Base-by-base conservation (phyloP, 2,329 filamentous ascomycete genomes). In the Alternaria dauci region DNA sequence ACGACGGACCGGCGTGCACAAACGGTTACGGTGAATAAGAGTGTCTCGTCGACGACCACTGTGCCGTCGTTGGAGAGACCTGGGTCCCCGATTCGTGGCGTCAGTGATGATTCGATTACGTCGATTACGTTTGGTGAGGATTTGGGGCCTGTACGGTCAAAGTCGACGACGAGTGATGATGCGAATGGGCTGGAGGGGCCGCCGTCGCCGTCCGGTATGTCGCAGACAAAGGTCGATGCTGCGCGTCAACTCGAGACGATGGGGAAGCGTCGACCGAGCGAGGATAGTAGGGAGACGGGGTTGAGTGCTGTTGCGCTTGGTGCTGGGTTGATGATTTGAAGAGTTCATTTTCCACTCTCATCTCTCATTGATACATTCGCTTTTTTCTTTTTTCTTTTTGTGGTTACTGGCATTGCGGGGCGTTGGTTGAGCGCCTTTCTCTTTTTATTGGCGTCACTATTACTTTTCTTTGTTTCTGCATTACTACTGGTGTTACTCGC, bases 41-140 rank as follows among this genome's bases (percentile, higher is more conserved):
- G n/a, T n/a, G 26, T 36, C 4, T 23, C 20, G 7, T 54, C 63
- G 18, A 44, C 55, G 18, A 43, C 44, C 23, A 28, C 60, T 4
- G 52, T 59, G 8, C 26, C 62, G 20, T 23, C 20, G 20, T 23
- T 23, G 4, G 63, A 63, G 32, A 60, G 73, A 30, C 75, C 75
- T 12, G 47, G 64, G 2, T 75, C 70, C 8, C 76, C 75, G 26
- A 46, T 70, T 5, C 71, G 76, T 11, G 70, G 63, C 23, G 53
- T 69, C 20, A 78, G 70, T 58, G 71, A 76, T 46, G 67, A 75
- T 50, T 77, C 74, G 3, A 70, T 78, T 23, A 62, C 69, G 1
- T 76, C 74, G 12, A 70, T 78, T 30, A 61, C 69, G 5, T 77
- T 78, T 34, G 75, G 71, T 26, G 73, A 76, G 51, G 74, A 77